Conservation (phyloP, 164 flowering plant genomes). For the Cinnamomum micranthum region DNA sequence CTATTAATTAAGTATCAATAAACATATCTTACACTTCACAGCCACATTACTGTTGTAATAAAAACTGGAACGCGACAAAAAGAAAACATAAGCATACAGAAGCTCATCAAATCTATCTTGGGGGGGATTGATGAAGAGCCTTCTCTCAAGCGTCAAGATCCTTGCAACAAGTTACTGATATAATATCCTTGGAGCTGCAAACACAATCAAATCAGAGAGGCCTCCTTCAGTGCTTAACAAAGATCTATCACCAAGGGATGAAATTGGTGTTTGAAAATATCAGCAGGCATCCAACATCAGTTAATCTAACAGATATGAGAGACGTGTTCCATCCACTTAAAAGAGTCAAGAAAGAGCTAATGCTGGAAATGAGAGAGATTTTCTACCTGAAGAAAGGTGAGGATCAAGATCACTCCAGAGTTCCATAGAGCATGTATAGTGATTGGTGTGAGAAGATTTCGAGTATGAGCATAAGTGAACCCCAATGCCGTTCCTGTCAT, state of each 20-base stretch:
- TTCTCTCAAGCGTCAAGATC: constrained; percentile 27
- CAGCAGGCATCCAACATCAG: not conserved
- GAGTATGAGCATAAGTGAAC: constrained; percentile 90
- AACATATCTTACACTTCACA: not conserved
- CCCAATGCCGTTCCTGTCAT: constrained; percentile 77
- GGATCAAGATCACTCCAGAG: constrained; percentile 81
- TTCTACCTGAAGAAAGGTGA: constrained; percentile 78
- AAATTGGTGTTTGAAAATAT: not conserved
- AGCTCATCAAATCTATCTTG: too few species aligned
- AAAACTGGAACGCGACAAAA: not conserved
- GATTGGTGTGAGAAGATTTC: constrained; percentile 86
- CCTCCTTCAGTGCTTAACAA: not conserved
- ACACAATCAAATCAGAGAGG: constrained; percentile 8
- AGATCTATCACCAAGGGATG: not conserved
- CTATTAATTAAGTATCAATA: too few species aligned
- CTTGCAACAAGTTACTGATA: constrained; percentile 78
- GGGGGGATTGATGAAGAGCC: not conserved
- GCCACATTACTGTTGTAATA: not conserved
- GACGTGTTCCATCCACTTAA: not conserved
- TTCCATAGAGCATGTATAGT: constrained; percentile 91
- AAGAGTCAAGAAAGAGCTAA: not conserved
- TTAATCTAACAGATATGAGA: not conserved
- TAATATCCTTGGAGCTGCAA: constrained; percentile 89
- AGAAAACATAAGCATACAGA: not conserved
- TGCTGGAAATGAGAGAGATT: not conserved